phyloP scores from a whole-genome alignment of 2,329 filamentous ascomycete genomes.

The Penicillium sp. region DNA sequence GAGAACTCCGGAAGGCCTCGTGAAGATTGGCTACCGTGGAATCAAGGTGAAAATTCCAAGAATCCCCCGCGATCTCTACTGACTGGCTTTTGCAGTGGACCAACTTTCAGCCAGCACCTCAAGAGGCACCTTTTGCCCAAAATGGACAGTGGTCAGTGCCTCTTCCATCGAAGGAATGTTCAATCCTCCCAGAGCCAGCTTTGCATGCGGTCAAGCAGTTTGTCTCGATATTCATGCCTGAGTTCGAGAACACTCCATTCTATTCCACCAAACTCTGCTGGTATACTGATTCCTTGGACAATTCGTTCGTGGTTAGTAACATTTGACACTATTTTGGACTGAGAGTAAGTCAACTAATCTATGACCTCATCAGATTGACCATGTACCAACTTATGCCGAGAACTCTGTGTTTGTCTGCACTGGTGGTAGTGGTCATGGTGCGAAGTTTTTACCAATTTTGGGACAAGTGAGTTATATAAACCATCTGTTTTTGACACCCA shows the following conservation, averaged over 20 bases:
- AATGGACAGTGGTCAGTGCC: slow-evolving; percentile 36
- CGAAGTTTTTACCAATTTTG: slow-evolving; percentile 40
- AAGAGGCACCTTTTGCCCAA: slow-evolving; percentile 29
- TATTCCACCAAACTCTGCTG: slow-evolving; percentile 35
- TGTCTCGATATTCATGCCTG: slow-evolving; percentile 28
- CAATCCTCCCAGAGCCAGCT: slow-evolving; percentile 21
- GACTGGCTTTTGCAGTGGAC: slow-evolving; percentile 27
- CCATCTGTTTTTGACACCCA: background rate
- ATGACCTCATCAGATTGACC: slow-evolving; percentile 27
- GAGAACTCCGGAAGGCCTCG: slow-evolving; percentile 26
- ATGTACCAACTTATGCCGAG: slow-evolving; percentile 31
- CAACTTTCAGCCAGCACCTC: slow-evolving; percentile 33
- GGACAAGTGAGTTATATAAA: slow-evolving; percentile 25
- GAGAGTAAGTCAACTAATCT: no score
- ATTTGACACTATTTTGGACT: background rate
- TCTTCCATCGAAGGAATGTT: slow-evolving; percentile 24
- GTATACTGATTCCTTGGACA: slow-evolving; percentile 41
- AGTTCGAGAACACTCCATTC: slow-evolving; percentile 28
- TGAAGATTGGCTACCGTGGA: slow-evolving; percentile 34
- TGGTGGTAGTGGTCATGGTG: slow-evolving; percentile 40
- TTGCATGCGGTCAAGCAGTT: slow-evolving; percentile 24
- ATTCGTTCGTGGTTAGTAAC: slow-evolving; percentile 29
- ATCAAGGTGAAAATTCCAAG: slow-evolving; percentile 21
- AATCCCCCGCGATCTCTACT: background rate
- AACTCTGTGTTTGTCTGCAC: slow-evolving; percentile 38